Percentiles rank a stretch among this genome's conserved stretches.
These are phyloP conservation scores for Alloteropsis semialata DNA, from an alignment of 176 grass and related monocot genomes.

Conservation along the genomic window DNA sequence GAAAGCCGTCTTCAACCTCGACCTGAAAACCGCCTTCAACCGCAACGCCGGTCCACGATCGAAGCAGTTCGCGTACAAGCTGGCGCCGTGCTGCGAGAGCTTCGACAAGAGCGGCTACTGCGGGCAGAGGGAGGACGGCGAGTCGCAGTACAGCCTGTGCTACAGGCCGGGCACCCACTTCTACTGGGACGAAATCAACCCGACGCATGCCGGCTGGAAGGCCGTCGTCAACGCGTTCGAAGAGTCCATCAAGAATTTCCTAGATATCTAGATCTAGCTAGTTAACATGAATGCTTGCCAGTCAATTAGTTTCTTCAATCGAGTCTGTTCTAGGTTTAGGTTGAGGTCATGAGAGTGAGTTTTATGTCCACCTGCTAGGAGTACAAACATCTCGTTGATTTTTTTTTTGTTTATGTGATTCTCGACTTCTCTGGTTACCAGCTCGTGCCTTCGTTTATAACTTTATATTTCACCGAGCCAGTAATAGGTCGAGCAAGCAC, in stretches of 20 bases:
- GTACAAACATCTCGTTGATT: too few species aligned
- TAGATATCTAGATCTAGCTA: not conserved
- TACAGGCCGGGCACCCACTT: conserved; percentile 9
- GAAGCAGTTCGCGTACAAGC: conserved; percentile 2
- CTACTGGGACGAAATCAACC: conserved; percentile 57
- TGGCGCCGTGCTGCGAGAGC: conserved; percentile 48
- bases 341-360: too few species aligned
- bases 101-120: conserved; percentile 12
- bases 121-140: not conserved
- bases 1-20: not conserved
- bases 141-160: not conserved
- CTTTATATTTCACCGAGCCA: too few species aligned
- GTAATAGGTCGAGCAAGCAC: too few species aligned
- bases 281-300: not conserved
- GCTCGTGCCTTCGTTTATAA: too few species aligned
- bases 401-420: too few species aligned
- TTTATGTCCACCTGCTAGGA: too few species aligned
- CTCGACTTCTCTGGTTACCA: too few species aligned
- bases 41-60: not conserved
- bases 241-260: conserved; percentile 5
- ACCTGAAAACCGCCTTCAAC: not conserved
- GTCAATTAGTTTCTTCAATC: not conserved
- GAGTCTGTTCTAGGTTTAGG: not conserved
- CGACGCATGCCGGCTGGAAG: conserved; percentile 41
- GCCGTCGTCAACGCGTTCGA: not conserved